A percentile compares a stretch with the other conserved stretches of the same genome.
Conservation (phyloP, 2,329 filamentous ascomycete genomes). For the Esteya vermicola region DNA sequence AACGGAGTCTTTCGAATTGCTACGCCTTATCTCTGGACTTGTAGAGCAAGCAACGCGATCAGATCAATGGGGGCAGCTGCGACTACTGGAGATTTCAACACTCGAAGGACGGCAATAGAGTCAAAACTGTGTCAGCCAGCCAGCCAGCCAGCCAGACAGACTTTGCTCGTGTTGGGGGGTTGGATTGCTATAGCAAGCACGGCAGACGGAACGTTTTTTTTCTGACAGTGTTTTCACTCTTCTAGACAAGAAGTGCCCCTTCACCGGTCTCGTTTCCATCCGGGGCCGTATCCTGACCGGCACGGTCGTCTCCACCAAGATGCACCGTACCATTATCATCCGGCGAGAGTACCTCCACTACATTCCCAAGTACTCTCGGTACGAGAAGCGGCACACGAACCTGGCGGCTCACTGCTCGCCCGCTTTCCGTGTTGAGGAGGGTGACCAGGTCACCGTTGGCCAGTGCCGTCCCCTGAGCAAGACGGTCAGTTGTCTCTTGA, state of each 20-base stretch:
- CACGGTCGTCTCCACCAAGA: slow-evolving; percentile 99
- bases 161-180: too few species aligned
- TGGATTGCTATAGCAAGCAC: too few species aligned
- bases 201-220: too few species aligned
- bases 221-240: neutral
- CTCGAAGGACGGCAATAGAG: too few species aligned
- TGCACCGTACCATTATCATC: slow-evolving; percentile 99
- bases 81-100: too few species aligned
- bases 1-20: too few species aligned
- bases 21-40: too few species aligned
- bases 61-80: too few species aligned
- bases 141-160: too few species aligned
- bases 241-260: slow-evolving; percentile 99
- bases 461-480: slow-evolving; percentile 99
- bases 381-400: slow-evolving; percentile 99
- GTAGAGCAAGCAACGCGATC: too few species aligned
- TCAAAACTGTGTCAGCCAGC: too few species aligned
- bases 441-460: slow-evolving; percentile 98
- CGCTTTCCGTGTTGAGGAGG: slow-evolving; percentile 99
- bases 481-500: slow-evolving; percentile 59
- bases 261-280: slow-evolving; percentile 98
- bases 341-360: slow-evolving; percentile 99
- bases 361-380: slow-evolving; percentile 98
- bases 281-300: slow-evolving; percentile 99
- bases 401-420: slow-evolving; percentile 96